phyloP scores from a whole-genome alignment of 2,329 filamentous ascomycete species.

The Colletotrichum gigasporum region DNA sequence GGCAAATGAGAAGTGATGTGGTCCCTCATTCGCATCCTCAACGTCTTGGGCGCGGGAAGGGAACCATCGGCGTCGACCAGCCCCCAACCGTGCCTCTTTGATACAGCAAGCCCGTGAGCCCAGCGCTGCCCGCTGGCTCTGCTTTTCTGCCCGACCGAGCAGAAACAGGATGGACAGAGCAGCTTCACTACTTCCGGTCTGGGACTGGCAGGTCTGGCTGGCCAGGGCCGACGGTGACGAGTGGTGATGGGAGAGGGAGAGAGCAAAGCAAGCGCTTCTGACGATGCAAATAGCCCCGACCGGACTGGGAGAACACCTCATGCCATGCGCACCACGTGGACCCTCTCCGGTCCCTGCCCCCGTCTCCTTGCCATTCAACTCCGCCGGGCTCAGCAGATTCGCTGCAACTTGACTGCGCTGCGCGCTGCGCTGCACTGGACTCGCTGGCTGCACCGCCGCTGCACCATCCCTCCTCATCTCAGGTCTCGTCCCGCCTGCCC shows the following conservation, averaged over 20 bases:
- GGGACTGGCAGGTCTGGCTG: no score
- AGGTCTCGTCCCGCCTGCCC: constrained; percentile 20
- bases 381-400: constrained; percentile 2
- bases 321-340: constrained; percentile 33
- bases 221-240: neutral
- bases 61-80: no score
- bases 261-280: constrained; percentile 3
- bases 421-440: constrained; percentile 5
- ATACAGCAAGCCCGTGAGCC: neutral
- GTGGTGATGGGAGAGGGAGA: neutral
- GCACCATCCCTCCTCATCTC: constrained; percentile 6
- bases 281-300: constrained; percentile 14
- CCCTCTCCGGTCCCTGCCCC: constrained; percentile 27
- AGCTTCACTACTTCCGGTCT: neutral
- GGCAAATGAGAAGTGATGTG: neutral
- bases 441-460: neutral
- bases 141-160: neutral
- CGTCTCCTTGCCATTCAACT: constrained; percentile 1
- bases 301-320: constrained; percentile 8
- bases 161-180: neutral
- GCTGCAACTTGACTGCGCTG: neutral
- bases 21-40: neutral
- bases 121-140: no score
- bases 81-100: neutral
- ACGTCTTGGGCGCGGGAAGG: neutral